Conservation (phyloP, 768 basidiomycete genomes). For the Leccinum subtestaceum region DNA sequence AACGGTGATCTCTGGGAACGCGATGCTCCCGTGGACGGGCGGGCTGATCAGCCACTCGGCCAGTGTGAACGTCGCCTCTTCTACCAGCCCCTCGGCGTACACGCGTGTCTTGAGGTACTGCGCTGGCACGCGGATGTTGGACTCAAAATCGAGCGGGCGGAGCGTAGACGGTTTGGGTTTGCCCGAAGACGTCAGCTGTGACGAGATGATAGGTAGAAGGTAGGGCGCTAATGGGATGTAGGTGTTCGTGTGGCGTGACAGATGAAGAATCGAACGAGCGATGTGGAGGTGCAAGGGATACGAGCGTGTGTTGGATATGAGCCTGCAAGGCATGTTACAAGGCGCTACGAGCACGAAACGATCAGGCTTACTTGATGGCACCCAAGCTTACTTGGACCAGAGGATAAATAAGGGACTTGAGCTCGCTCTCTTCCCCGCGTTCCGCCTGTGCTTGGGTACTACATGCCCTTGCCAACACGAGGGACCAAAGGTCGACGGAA, state of each 20-base stretch:
- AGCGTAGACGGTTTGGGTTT: slow-evolving; percentile 84
- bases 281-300: slow-evolving; percentile 95
- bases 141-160: slow-evolving; percentile 85
- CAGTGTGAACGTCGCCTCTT: slow-evolving; percentile 76
- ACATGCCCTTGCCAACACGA: slow-evolving; percentile 83
- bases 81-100: slow-evolving; percentile 76
- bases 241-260: slow-evolving; percentile 77
- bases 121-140: slow-evolving; percentile 81
- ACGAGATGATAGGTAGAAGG: slow-evolving; percentile 81
- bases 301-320: slow-evolving; percentile 87
- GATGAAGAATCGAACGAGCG: slow-evolving; percentile 80
- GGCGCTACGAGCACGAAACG: neutral
- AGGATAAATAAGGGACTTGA: slow-evolving; percentile 90
- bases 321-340: slow-evolving; percentile 44
- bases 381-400: slow-evolving; percentile 93
- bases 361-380: slow-evolving; percentile 71
- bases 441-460: slow-evolving; percentile 53
- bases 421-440: slow-evolving; percentile 64
- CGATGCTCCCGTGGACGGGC: slow-evolving; percentile 78
- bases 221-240: slow-evolving; percentile 88
- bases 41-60: slow-evolving; percentile 76
- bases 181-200: slow-evolving; percentile 61
- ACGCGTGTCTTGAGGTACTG: slow-evolving; percentile 87
- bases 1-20: slow-evolving; percentile 89
- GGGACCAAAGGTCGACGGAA: slow-evolving; percentile 93